Base-by-base conservation (phyloP, 2,329 filamentous ascomycete genomes). In the Exserohilum rostratum region DNA sequence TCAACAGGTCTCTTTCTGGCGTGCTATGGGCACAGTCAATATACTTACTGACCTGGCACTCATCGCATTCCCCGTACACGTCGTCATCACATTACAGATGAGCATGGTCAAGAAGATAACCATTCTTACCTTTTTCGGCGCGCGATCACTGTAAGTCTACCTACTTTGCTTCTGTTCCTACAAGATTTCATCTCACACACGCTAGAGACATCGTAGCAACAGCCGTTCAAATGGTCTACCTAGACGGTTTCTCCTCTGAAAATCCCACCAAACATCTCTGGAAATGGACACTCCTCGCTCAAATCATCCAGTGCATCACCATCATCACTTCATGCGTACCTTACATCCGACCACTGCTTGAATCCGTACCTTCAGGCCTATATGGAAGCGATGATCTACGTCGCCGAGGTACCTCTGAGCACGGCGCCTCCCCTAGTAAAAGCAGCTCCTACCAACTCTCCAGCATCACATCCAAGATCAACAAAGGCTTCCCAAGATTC, bases 271-370 rank as follows among this genome's bases (percentile, higher is more conserved):
- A 54, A 45, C 61, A 66, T 25, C 57, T 73, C 1, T 74, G 70
- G 71, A 72, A 70, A 46, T 73, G 71, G 71, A 73, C 69, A 12
- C 61, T 74, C 2, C 49, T 68, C 13, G 65, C 71, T 5, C 71
- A 73, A 33, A 61, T 73, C 35, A 66, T 73, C 18, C 63, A 71
- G 56, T 73, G 70, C 56, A 69, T 73, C 31, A 73, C 71, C 0
- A 72, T 74, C 18, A 55, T 74, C 34, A 73, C 71, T 25, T 71
- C 71, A 17, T 74, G 71, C 43, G 62, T 74, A 2, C 71, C 71
- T 0, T 73, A 74, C 35, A 65, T 74, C 7, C 69, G 71, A 4
- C 71, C 71, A n/a, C 64, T 74, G 3, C 58, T 73, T 2, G 71
- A 73, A 38, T 65, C 68, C 1, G 56, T 73, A 0, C 68, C 69